Evolutionary conservation across 768 basidiomycete genomes (phyloP).

Genomic region (Agrocybe pediades): DNA sequence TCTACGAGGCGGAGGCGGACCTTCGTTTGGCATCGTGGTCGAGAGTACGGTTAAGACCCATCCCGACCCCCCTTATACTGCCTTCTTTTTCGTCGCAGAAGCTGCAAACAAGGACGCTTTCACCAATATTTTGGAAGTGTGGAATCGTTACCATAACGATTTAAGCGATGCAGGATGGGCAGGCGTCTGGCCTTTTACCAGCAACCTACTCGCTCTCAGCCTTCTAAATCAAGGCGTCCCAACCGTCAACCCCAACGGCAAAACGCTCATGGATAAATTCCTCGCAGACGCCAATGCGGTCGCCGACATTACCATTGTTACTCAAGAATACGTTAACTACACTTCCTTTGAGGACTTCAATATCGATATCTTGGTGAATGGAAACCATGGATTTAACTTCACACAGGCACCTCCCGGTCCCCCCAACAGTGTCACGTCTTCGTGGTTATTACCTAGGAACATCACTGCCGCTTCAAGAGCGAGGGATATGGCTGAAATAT

Average conservation of each 20-base stretch:
- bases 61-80: constrained; percentile 3
- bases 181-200: constrained; percentile 1
- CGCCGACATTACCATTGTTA: neutral
- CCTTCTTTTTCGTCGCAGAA: constrained; percentile 1
- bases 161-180: neutral
- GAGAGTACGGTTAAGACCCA: constrained; percentile 16
- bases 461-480: neutral
- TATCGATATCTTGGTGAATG: neutral
- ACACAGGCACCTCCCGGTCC: neutral
- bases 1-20: constrained; percentile 37
- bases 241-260: neutral
- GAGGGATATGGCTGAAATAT: neutral
- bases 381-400: neutral
- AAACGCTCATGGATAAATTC: neutral
- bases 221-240: neutral
- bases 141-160: neutral
- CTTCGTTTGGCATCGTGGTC: constrained; percentile 23
- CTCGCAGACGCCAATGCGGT: neutral
- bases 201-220: neutral
- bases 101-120: neutral
- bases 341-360: neutral
- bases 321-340: neutral
- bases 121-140: neutral
- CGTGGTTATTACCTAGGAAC: neutral
- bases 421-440: neutral